Conservation (phyloP, 2,329 filamentous ascomycete species). For the Lasiodiplodia sp. region DNA sequence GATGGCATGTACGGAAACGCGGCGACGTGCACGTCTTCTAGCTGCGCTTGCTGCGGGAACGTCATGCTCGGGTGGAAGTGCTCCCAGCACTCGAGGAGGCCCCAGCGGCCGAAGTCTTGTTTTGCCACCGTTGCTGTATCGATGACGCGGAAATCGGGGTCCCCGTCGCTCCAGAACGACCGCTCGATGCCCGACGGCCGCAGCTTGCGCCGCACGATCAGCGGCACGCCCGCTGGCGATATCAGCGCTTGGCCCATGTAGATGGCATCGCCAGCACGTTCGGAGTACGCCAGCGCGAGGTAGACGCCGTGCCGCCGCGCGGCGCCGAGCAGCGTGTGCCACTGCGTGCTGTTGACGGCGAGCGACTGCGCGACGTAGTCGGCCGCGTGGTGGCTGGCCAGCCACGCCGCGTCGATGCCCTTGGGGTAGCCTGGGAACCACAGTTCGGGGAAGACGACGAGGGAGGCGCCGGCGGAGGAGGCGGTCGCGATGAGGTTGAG, state of each 20-base stretch:
- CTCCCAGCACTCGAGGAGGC: conserved; percentile 45
- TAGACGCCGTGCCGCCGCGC: conserved; percentile 39
- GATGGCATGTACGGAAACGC: neutral
- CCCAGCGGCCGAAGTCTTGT: conserved; percentile 39
- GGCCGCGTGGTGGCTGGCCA: conserved; percentile 4
- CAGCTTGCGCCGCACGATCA: conserved; percentile 47
- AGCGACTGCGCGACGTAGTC: conserved; percentile 17
- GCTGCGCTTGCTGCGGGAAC: neutral
- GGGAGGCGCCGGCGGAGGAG: conserved; percentile 38
- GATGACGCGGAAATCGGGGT: conserved; percentile 35
- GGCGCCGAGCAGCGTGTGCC: conserved; percentile 47
- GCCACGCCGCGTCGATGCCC: neutral
- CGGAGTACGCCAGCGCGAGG: conserved; percentile 43
- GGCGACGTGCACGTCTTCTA: neutral
- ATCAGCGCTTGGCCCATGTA: conserved; percentile 45
- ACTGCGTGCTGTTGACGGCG: conserved; percentile 43
- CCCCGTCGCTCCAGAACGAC: conserved; percentile 45
- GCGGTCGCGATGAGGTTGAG: conserved; percentile 44
- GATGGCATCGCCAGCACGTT: conserved; percentile 40
- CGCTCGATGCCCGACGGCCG: conserved; percentile 47
- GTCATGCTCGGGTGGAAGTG: conserved; percentile 18
- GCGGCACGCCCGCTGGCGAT: conserved; percentile 41
- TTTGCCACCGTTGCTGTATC: conserved; percentile 35
- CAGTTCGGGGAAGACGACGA: conserved; percentile 47
- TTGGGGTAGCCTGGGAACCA: conserved; percentile 42